Evolutionary conservation across 805 yeast genomes (phyloP).

Genomic region (Kodamaea laetipori): DNA sequence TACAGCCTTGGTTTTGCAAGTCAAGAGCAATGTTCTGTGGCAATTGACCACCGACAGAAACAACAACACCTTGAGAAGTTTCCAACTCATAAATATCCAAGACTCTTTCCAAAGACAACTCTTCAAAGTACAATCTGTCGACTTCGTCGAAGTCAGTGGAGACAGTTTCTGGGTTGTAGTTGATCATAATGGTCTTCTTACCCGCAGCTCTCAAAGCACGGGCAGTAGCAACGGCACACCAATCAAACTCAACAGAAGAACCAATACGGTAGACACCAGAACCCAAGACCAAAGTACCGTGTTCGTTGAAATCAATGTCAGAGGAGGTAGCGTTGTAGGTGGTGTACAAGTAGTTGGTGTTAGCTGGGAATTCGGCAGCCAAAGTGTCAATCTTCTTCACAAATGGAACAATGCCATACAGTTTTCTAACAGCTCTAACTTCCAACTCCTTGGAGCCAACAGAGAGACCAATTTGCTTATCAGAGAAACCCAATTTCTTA

Average conservation of each 20-base stretch:
- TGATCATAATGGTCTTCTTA: slow-evolving; percentile 90
- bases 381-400: slow-evolving; percentile 96
- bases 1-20: slow-evolving; percentile 79
- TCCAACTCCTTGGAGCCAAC: slow-evolving; percentile 74
- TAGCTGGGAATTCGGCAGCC: slow-evolving; percentile 99
- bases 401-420: slow-evolving; percentile 80
- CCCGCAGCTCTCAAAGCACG: slow-evolving; percentile 88
- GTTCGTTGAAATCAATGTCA: slow-evolving; percentile 83
- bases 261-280: slow-evolving; percentile 99
- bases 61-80: slow-evolving; percentile 85
- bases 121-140: slow-evolving; percentile 95
- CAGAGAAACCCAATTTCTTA: slow-evolving; percentile 93
- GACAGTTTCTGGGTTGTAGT: slow-evolving; percentile 98
- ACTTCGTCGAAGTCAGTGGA: slow-evolving; percentile 98
- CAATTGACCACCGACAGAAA: slow-evolving; percentile 96
- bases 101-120: slow-evolving; percentile 91
- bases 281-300: slow-evolving; percentile 93
- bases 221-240: slow-evolving; percentile 99
- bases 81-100: slow-evolving; percentile 96
- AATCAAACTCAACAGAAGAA: slow-evolving; percentile 96
- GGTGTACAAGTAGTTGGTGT: slow-evolving; percentile 92
- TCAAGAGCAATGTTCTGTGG: slow-evolving; percentile 95
- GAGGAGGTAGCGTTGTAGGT: slow-evolving; percentile 89
- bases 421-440: slow-evolving; percentile 80
- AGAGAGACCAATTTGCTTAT: slow-evolving; percentile 83